Base-by-base conservation (phyloP, 305 asterid species). In the Solanum hybrid region DNA sequence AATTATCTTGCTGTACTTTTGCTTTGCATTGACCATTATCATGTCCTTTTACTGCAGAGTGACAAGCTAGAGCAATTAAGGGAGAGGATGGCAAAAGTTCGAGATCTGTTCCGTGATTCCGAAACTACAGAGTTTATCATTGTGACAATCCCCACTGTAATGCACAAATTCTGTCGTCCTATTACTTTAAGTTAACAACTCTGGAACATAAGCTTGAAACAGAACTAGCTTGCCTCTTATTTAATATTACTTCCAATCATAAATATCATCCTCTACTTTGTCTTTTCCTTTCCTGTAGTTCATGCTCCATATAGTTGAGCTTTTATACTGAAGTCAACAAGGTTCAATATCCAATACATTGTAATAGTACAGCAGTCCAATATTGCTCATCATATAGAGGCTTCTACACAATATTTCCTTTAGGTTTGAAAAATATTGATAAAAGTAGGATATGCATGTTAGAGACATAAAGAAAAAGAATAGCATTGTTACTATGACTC, bases 71-170 rank as follows among this genome's bases (percentile, higher is more conserved):
- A 96, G 92, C 92, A 93, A 88, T 90, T 94, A 88, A 94, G 95
- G 91, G 93, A 93, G 93, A 93, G 92, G 89, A 94, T 95, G 95
- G 91, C 89, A 46, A 95, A 95, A 92, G 98, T 95, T 89, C 94
- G 96, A 87, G 96, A 95, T 92, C 96, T 96, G 87, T 95, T 96
- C 90, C 96, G 88, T 38, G 93, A 95, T 89, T 20, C 96, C 3
- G 92, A 91, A 92, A 91, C 93, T 85, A 96, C 95, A 24, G 98
- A 96, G 91, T 95, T 96, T 91, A 93, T 96, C 90, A 94, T 93
- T n/a, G 97, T 96, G 66, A 95, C 97, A 86, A 96, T 95, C 85
- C 98, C 97, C 92, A 92, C 97, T 22, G 97, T 95, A 93, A 93
- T 92, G 80, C 89, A 60, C 37, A 34, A 85, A 7, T 29, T 72